phyloP scores from a whole-genome alignment of 345 rosid genomes.

The Carallia brachiata region DNA sequence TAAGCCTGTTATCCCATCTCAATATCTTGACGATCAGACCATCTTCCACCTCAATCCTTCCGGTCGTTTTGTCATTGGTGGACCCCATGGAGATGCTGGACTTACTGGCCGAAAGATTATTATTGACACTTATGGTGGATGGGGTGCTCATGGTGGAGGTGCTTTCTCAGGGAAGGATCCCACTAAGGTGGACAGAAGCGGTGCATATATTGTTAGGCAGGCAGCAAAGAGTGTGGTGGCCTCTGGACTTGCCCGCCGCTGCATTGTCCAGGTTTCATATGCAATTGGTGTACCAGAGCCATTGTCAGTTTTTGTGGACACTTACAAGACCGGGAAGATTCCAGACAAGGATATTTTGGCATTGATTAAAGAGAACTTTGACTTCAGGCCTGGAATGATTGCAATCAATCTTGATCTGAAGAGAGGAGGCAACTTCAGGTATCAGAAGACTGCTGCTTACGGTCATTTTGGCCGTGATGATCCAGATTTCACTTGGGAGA shows the following conservation, averaged over 20 bases:
- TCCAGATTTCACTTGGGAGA: constrained; percentile 75
- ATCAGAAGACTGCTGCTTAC: constrained; percentile 73
- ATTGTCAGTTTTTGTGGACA: constrained; percentile 56
- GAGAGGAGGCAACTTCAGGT: constrained; percentile 71
- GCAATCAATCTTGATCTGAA: constrained; percentile 68
- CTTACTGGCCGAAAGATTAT: constrained; percentile 81
- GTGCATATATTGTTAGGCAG: constrained; percentile 76
- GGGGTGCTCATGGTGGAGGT: constrained; percentile 68
- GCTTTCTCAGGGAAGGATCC: constrained; percentile 68
- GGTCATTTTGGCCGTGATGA: constrained; percentile 76
- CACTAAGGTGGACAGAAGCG: constrained; percentile 75
- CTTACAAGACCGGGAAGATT: constrained; percentile 36
- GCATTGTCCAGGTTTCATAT: constrained; percentile 72
- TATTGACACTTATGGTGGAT: constrained; percentile 63
- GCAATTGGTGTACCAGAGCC: constrained; percentile 76
- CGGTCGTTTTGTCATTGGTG: constrained; percentile 78
- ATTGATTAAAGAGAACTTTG: constrained; percentile 56
- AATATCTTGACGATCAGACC: constrained; percentile 71
- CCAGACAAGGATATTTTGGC: constrained; percentile 36
- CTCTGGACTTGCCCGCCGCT: constrained; percentile 71
- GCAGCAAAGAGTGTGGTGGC: constrained; percentile 81
- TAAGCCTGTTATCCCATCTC: constrained; percentile 66
- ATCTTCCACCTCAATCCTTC: constrained; percentile 83
- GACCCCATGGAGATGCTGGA: constrained; percentile 85
- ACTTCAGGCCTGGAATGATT: constrained; percentile 82